These are phyloP conservation scores for Hondaea fermentalgiana DNA, from an alignment of 108 stramenopile species.

Conservation along the genomic window DNA sequence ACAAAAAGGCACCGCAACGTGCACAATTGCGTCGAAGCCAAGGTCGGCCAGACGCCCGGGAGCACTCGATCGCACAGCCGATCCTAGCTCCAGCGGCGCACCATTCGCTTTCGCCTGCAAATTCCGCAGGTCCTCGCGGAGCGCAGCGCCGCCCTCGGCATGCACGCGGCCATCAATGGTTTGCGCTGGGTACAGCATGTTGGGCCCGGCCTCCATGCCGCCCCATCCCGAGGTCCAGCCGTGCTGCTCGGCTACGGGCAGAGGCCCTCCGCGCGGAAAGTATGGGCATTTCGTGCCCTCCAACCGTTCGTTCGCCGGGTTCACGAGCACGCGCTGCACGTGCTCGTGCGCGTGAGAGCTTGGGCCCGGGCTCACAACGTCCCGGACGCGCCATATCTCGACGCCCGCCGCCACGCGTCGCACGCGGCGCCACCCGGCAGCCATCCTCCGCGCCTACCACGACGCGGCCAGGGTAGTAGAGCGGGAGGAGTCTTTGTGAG, in stretches of 20 bases:
- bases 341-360: not conserved
- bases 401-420: not conserved
- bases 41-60: not conserved
- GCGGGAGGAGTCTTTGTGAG: too few species aligned
- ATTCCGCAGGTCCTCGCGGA: not conserved
- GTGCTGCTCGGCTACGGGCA: not conserved
- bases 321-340: not conserved
- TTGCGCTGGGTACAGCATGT: not conserved
- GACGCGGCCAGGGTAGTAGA: too few species aligned
- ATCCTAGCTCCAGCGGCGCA: not conserved
- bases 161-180: not conserved
- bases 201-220: not conserved
- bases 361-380: not conserved
- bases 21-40: not conserved
- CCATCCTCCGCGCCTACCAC: not conserved
- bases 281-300: not conserved
- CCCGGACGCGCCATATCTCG: not conserved
- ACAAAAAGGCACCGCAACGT: not conserved
- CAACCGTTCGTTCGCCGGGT: not conserved
- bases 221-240: not conserved
- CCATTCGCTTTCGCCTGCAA: not conserved
- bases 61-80: not conserved
- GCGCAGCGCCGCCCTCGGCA: not conserved
- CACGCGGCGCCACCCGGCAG: not conserved
- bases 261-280: not conserved